A percentile compares a stretch with the other conserved stretches of the same genome.
These are phyloP conservation scores for Ceratocystis colombiana DNA, from an alignment of 2,329 filamentous ascomycete species.

Conservation along the genomic window DNA sequence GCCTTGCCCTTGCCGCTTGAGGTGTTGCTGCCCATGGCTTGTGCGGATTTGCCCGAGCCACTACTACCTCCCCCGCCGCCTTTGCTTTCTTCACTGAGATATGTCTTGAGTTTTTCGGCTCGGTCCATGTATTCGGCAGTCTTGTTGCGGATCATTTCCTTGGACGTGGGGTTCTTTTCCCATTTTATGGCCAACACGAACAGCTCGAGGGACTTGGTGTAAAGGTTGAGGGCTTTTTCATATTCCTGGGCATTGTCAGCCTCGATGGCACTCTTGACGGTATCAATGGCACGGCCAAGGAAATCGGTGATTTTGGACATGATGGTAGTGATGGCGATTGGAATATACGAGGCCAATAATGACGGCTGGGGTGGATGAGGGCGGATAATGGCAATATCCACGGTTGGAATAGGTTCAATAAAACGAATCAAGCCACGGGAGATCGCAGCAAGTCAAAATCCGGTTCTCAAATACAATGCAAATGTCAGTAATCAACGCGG, in stretches of 20 bases:
- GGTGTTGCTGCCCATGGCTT: conserved; percentile 61
- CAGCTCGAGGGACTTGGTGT: conserved; percentile 90
- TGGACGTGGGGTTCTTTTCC: conserved; percentile 97
- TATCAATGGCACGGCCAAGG: conserved; percentile 88
- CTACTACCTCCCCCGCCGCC: conserved; percentile 3
- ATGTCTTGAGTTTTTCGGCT: conserved; percentile 92
- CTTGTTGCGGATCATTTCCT: conserved; percentile 94
- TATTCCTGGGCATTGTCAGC: conserved; percentile 92
- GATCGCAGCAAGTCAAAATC: background rate
- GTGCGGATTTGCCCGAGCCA: conserved; percentile 41
- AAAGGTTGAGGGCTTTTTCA: conserved; percentile 90
- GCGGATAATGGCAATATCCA: background rate
- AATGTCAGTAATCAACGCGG: background rate
- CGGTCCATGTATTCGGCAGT: conserved; percentile 96
- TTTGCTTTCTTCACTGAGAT: conserved; percentile 58
- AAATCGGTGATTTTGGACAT: conserved; percentile 59
- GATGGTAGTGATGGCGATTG: background rate
- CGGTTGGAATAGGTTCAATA: background rate
- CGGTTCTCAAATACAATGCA: background rate
- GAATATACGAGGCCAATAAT: too few relatives aligned
- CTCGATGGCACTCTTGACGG: conserved; percentile 96
- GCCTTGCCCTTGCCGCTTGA: conserved; percentile 51
- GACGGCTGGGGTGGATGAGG: too few relatives aligned
- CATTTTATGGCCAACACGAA: conserved; percentile 99
- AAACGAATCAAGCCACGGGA: background rate